Evolutionary conservation across 371 early-diverging fungal species (phyloP).

Genomic region (Apophysomyces elegans): DNA sequence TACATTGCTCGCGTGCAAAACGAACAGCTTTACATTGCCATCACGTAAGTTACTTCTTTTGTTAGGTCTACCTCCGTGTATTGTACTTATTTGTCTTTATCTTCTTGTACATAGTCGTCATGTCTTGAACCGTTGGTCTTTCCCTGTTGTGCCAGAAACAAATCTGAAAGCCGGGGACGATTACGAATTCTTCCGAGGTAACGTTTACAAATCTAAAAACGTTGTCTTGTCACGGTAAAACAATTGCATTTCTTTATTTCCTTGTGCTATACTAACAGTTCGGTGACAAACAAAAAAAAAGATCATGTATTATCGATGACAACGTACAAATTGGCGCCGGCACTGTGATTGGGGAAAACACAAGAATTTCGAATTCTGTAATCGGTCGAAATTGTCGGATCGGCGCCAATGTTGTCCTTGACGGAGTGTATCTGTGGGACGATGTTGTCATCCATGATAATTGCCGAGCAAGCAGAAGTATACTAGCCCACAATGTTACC

Average conservation of each 20-base stretch:
- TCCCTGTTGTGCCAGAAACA: conserved; percentile 92
- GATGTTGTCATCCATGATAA: conserved; percentile 69
- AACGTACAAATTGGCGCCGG: conserved; percentile 84
- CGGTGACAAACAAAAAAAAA: conserved; percentile 8
- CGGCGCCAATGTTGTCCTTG: conserved; percentile 72
- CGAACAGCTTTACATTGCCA: conserved; percentile 83
- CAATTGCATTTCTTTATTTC: too few species aligned
- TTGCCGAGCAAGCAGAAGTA: conserved; percentile 66
- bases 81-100: too few species aligned
- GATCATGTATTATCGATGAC: conserved; percentile 78
- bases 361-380: conserved; percentile 73
- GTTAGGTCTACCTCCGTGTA: neutral
- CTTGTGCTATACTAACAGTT: neutral
- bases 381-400: conserved; percentile 87
- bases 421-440: conserved; percentile 88
- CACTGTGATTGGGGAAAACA: conserved; percentile 77
- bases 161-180: conserved; percentile 68
- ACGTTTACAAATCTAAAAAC: conserved; percentile 83
- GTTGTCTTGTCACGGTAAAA: conserved; percentile 69
- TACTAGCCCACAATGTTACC: conserved; percentile 75
- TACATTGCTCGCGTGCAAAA: conserved; percentile 88
- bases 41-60: conserved; percentile 51
- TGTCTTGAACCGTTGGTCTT: conserved; percentile 90
- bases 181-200: conserved; percentile 77
- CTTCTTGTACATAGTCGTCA: conserved; percentile 63